These are phyloP conservation scores for Sindora glabra DNA, from an alignment of 306 rosid genomes.

Conservation along the genomic window DNA sequence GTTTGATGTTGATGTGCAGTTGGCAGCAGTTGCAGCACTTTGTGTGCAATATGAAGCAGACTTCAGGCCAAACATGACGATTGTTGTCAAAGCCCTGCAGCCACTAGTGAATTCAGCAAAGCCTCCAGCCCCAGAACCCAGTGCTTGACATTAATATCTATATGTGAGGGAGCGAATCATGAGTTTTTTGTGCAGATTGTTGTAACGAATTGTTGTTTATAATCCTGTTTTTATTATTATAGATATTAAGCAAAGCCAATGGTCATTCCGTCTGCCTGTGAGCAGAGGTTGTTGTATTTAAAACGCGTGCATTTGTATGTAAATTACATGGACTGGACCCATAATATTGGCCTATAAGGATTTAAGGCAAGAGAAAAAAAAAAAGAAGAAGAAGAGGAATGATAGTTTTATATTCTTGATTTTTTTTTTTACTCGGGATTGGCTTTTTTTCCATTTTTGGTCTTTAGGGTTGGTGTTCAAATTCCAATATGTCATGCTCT, in stretches of 20 bases:
- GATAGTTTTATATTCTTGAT: too few species aligned
- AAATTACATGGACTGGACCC: background rate
- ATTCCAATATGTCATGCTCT: too few species aligned
- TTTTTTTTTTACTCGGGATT: too few species aligned
- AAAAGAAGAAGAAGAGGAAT: background rate
- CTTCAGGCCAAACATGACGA: conserved; percentile 95
- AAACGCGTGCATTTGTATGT: background rate
- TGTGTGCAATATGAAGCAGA: conserved; percentile 99
- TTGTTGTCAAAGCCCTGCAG: conserved; percentile 93
- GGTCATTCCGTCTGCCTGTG: conserved; percentile 5
- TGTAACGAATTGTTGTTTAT: conserved; percentile 8
- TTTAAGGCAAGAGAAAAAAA: background rate
- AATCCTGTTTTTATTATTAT: background rate
- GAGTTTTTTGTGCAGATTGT: conserved; percentile 19
- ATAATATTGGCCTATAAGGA: background rate
- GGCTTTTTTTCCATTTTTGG: too few species aligned
- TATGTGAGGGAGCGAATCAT: background rate
- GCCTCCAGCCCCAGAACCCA: conserved; percentile 66
- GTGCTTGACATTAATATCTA: conserved; percentile 22
- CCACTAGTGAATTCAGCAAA: conserved; percentile 87
- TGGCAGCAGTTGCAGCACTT: conserved; percentile 98
- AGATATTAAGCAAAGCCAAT: conserved; percentile 14
- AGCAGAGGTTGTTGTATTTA: conserved; percentile 5
- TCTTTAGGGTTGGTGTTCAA: too few species aligned
- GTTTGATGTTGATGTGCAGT: conserved; percentile 38